These are phyloP conservation scores for Venturia carpophila DNA, from an alignment of 2,329 filamentous ascomycete species.

Conservation along the genomic window DNA sequence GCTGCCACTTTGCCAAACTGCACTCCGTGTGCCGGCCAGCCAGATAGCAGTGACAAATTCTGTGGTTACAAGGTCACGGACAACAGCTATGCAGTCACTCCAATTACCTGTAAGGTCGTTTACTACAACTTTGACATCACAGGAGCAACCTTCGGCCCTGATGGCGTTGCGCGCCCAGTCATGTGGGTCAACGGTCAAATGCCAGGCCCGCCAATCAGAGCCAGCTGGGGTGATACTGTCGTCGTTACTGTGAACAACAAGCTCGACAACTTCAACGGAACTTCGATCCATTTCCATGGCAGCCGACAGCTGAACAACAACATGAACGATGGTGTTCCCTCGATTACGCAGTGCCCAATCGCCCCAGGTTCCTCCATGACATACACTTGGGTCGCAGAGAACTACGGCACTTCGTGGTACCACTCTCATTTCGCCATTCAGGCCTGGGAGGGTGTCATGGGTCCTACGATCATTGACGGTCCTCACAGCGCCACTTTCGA, in stretches of 20 bases:
- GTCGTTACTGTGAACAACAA: conserved; percentile 20
- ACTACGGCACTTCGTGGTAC: conserved; percentile 40
- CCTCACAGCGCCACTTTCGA: conserved; percentile 43
- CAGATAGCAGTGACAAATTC: conserved; percentile 11
- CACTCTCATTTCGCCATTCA: conserved; percentile 38
- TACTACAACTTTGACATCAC: conserved; percentile 19
- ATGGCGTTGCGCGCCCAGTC: conserved; percentile 17
- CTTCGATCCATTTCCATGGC: conserved; percentile 20
- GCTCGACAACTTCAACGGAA: conserved; percentile 17
- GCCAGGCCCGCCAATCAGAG: conserved; percentile 19
- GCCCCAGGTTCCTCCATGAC: conserved; percentile 22
- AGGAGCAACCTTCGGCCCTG: conserved; percentile 14
- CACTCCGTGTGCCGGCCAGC: conserved; percentile 17
- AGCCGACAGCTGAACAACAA: conserved; percentile 19
- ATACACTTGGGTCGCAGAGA: conserved; percentile 32
- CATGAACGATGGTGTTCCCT: conserved; percentile 20
- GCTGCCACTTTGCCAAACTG: conserved; percentile 16
- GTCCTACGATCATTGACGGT: conserved; percentile 36
- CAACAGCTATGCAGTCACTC: conserved; percentile 16
- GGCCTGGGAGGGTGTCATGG: conserved; percentile 36
- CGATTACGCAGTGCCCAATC: conserved; percentile 20
- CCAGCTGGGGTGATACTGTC: conserved; percentile 21
- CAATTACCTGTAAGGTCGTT: conserved; percentile 18
- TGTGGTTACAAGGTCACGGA: conserved; percentile 13
- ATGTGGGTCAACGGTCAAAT: conserved; percentile 18